Conservation (phyloP, 2,329 filamentous ascomycete species). For the Phyllosticta capitalensis region DNA sequence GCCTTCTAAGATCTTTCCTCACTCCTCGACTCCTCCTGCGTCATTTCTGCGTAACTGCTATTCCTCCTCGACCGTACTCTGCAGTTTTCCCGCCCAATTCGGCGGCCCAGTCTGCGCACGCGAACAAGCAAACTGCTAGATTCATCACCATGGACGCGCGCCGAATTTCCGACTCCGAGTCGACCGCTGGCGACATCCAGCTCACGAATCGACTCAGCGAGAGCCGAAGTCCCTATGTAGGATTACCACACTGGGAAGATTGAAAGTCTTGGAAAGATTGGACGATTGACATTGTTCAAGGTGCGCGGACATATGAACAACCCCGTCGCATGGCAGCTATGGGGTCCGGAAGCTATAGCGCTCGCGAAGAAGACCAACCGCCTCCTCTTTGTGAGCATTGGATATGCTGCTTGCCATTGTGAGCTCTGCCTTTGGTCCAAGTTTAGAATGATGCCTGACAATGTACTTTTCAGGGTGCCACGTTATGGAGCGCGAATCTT, state of each 20-base stretch:
- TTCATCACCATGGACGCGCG: constrained; percentile 23
- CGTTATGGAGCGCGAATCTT: constrained; percentile 88
- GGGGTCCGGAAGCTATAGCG: constrained; percentile 66
- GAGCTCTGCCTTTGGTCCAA: constrained; percentile 27
- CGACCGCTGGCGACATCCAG: not conserved
- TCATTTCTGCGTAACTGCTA: not conserved
- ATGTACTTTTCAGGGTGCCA: constrained; percentile 43
- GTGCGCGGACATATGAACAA: constrained; percentile 69
- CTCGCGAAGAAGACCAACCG: constrained; percentile 75
- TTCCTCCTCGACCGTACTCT: not conserved
- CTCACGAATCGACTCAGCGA: constrained; percentile 45
- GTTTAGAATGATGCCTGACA: constrained; percentile 3
- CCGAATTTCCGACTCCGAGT: constrained; percentile 13
- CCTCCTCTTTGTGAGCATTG: constrained; percentile 86
- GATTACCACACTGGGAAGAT: constrained; percentile 4
- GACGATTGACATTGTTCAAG: constrained; percentile 25
- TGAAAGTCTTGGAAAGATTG: constrained; percentile 6
- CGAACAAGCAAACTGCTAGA: not conserved
- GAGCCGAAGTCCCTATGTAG: constrained; percentile 59
- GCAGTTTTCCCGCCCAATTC: not conserved
- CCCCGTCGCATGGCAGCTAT: constrained; percentile 83
- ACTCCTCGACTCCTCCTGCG: not conserved
- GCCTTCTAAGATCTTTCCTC: not conserved
- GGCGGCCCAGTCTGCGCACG: not conserved
- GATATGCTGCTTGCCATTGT: constrained; percentile 95